Base-by-base conservation (phyloP, 148 eudicot species). In the Drosera capensis region DNA sequence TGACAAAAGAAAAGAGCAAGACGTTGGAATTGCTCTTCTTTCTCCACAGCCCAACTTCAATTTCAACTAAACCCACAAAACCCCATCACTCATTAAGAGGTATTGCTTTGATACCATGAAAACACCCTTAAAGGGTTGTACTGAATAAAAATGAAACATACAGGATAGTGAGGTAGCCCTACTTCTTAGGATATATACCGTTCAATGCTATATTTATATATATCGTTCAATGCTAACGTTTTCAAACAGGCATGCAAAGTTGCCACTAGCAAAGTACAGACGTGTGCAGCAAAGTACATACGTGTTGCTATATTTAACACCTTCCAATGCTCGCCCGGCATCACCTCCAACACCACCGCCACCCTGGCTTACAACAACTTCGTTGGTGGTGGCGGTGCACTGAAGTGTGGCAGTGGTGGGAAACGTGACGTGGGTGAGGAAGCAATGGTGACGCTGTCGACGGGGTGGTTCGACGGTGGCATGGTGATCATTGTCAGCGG, bases 21-120 rank as follows among this genome's bases (percentile, higher is more conserved):
- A 62, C 66, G 57, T 82, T 77, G 49, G 75, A 68, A 26, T 56
- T 55, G 18, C n/a, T n/a, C n/a, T 57, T 54, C 26, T 75, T 64
- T 24, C 50, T 55, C 16, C 54, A 55, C 18, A 64, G 48, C 17
- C 40, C 48, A 34, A 57, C 65, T 30, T 45, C 29, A 31, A 37
- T 50, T 34, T 51, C 43, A 38, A 76, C 40, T 38, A 44, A 30
- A 50, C 54, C 19, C 24, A 76, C 6, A 15, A 56, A 44, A 43
- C 62, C 22, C 23, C 19, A 29, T 70, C 62, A 62, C 6, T 66
- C 50, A 0, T 51, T 3, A 56, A 16, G 23, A 44, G 77, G 74
- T 43, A 48, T 41, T 48, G n/a, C n/a, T n/a, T n/a, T n/a, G n/a
- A n/a, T n/a, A n/a, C n/a, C n/a, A n/a, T n/a, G n/a, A n/a, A n/a